Conservation (phyloP, 2,329 filamentous ascomycete genomes). For the Sarocladium oryzae region DNA sequence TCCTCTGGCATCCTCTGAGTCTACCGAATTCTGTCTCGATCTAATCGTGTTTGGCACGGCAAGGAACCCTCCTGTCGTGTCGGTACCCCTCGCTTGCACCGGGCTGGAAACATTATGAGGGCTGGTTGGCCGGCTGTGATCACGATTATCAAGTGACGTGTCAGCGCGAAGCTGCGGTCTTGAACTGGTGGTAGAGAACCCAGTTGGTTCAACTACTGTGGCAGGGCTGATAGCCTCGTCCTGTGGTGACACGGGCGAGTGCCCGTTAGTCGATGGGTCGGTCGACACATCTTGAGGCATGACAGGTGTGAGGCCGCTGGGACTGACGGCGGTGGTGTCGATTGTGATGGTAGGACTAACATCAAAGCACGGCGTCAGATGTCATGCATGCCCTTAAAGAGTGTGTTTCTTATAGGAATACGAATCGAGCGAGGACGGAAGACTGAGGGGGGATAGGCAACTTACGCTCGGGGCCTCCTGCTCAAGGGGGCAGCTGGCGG, state of each 20-base stretch:
- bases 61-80: slow-evolving; percentile 47
- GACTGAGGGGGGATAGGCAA: slow-evolving; percentile 12
- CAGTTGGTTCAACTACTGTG: slow-evolving; percentile 27
- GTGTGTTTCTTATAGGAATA: slow-evolving; percentile 5
- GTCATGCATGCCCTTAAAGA: slow-evolving; percentile 2
- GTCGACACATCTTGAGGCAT: slow-evolving; percentile 20
- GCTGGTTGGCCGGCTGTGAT: slow-evolving; percentile 59
- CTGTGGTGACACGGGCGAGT: slow-evolving; percentile 27
- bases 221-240: slow-evolving; percentile 36
- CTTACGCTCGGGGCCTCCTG: slow-evolving; percentile 29
- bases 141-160: slow-evolving; percentile 59
- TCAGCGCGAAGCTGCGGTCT: slow-evolving; percentile 42
- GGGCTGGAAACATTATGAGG: slow-evolving; percentile 65
- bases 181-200: slow-evolving; percentile 19
- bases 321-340: slow-evolving; percentile 39
- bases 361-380: slow-evolving; percentile 11
- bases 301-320: slow-evolving; percentile 20
- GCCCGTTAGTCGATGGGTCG: slow-evolving; percentile 12
- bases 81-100: slow-evolving; percentile 37
- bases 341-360: slow-evolving; percentile 48
- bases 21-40: slow-evolving; percentile 63
- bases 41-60: slow-evolving; percentile 53
- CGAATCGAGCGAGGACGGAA: slow-evolving; percentile 10
- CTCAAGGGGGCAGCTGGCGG: slow-evolving; percentile 3
- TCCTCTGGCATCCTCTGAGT: slow-evolving; percentile 56